phyloP scores from a whole-genome alignment of 768 basidiomycete genomes.

The Coprinellus micaceus region DNA sequence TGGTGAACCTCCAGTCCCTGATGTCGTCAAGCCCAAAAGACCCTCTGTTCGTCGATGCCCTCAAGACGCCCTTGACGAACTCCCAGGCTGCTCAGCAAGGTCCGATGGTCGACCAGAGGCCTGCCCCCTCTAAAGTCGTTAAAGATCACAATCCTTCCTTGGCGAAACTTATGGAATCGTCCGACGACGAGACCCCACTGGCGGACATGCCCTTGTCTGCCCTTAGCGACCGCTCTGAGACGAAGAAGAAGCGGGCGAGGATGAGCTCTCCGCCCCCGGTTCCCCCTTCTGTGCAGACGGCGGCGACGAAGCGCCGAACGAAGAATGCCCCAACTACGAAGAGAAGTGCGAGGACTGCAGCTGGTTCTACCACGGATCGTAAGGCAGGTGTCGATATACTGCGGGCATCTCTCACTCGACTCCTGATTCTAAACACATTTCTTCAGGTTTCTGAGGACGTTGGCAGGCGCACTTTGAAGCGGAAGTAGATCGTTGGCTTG shows the following conservation, averaged over 20 bases:
- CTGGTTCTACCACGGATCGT: neutral
- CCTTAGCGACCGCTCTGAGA: constrained; percentile 6
- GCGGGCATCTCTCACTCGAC: neutral
- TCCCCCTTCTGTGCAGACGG: constrained; percentile 1
- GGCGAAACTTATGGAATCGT: constrained; percentile 3
- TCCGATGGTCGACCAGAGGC: no score
- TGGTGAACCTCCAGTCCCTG: constrained; percentile 39
- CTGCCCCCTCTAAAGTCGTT: no score
- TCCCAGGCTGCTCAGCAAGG: neutral
- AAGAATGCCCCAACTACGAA: neutral
- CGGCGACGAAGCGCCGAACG: neutral
- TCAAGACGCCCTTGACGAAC: neutral
- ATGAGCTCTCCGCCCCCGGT: constrained; percentile 8
- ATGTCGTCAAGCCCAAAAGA: constrained; percentile 34
- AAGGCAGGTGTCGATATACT: neutral
- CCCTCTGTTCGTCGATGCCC: neutral
- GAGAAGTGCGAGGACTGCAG: neutral
- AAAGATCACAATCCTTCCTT: neutral
- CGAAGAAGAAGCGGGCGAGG: constrained; percentile 13
- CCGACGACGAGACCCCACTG: constrained; percentile 22
- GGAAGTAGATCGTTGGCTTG: neutral
- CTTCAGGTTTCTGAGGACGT: neutral
- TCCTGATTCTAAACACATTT: neutral
- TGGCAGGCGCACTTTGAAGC: neutral
- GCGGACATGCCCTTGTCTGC: constrained; percentile 17